phyloP scores from a whole-genome alignment of 139 green algal species.

The Mychonastes homosphaera region DNA sequence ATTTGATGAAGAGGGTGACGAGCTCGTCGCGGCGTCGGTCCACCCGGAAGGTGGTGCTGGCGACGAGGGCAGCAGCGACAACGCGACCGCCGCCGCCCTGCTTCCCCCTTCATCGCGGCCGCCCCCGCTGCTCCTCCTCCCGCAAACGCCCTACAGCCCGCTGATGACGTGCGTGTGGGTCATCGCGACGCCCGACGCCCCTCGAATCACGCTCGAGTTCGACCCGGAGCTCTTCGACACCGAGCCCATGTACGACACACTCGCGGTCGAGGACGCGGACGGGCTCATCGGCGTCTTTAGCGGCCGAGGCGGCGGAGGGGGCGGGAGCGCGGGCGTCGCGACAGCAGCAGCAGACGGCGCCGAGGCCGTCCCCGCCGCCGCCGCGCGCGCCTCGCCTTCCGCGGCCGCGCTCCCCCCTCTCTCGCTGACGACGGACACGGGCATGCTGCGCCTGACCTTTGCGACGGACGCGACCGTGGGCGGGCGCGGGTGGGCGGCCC shows the following conservation, averaged over 20 bases:
- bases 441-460: conserved; percentile 22
- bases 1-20: not conserved
- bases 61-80: conserved; percentile 4
- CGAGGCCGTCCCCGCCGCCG: not conserved
- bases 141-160: not conserved
- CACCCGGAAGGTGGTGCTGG: not conserved
- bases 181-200: conserved; percentile 11
- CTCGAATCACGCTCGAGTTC: conserved; percentile 24
- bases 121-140: not conserved
- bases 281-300: conserved; percentile 24
- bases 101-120: too few relatives aligned
- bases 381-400: not conserved
- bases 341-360: conserved; percentile 7
- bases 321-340: not conserved
- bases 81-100: too few relatives aligned
- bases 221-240: too few relatives aligned
- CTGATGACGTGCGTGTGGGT: conserved; percentile 20
- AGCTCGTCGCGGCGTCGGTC: not conserved
- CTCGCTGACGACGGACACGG: conserved; percentile 5
- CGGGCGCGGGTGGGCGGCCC: conserved; percentile 13
- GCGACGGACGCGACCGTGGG: conserved; percentile 17
- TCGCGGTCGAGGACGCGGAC: conserved; percentile 24
- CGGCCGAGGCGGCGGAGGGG: not conserved
- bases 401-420: not conserved
- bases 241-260: conserved; percentile 23